These are phyloP conservation scores for Alternaria triticina DNA, from an alignment of 2,329 filamentous ascomycete genomes.

Conservation along the genomic window DNA sequence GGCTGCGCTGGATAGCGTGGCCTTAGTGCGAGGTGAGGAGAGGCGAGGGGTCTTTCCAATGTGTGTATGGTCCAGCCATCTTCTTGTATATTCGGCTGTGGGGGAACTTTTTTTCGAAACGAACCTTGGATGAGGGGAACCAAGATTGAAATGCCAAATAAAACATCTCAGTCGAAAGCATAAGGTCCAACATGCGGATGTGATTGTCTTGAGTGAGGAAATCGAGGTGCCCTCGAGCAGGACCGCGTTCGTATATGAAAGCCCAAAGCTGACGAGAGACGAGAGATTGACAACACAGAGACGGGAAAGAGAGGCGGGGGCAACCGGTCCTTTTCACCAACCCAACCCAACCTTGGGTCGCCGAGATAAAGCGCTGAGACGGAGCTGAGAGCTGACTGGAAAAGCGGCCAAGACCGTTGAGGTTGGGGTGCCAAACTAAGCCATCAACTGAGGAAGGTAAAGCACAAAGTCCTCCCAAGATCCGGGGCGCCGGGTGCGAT, in stretches of 20 bases:
- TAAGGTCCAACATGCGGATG: neutral
- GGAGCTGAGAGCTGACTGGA: neutral
- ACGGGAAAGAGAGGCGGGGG: neutral
- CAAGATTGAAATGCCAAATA: neutral
- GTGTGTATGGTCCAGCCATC: neutral
- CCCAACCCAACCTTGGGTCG: neutral
- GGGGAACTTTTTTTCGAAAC: neutral
- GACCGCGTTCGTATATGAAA: neutral
- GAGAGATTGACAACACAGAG: neutral
- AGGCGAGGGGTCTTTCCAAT: neutral
- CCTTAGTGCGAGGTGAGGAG: neutral
- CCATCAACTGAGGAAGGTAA: no score
- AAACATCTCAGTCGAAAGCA: neutral
- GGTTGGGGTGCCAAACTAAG: neutral
- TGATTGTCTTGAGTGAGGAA: neutral
- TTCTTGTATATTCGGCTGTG: constrained; percentile 5
- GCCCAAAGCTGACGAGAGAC: neutral
- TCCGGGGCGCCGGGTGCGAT: neutral
- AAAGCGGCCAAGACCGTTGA: neutral
- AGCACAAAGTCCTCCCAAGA: neutral
- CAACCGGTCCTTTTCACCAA: neutral
- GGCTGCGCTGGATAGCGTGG: constrained; percentile 4
- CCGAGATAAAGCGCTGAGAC: neutral
- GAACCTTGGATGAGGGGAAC: neutral
- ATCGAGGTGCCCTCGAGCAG: neutral